These are phyloP conservation scores for Cyclocybe cylindracea DNA, from an alignment of 768 basidiomycete species.

Conservation along the genomic window DNA sequence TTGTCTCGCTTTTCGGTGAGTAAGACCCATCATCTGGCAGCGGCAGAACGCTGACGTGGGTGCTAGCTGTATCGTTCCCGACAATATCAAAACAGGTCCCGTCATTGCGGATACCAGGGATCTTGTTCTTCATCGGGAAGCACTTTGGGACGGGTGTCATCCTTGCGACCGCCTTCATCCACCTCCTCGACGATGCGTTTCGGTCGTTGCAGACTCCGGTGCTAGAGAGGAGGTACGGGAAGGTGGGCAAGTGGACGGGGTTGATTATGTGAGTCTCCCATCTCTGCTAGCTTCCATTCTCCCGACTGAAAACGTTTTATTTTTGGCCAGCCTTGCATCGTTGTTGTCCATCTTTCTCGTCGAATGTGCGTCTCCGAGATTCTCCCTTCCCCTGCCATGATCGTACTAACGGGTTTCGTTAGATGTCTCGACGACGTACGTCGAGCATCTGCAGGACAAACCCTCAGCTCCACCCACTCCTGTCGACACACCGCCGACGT, in stretches of 20 bases:
- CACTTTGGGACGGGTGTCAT: slow-evolving; percentile 90
- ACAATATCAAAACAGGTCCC: slow-evolving; percentile 55
- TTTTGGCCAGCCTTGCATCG: slow-evolving; percentile 30
- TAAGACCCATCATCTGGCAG: slow-evolving; percentile 1
- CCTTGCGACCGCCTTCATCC: slow-evolving; percentile 80
- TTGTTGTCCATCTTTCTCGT: slow-evolving; percentile 73
- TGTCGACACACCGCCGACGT: slow-evolving; percentile 23
- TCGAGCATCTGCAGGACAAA: slow-evolving; percentile 67
- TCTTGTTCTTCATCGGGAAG: slow-evolving; percentile 83
- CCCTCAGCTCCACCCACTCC: slow-evolving; percentile 51
- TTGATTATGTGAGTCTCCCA: slow-evolving; percentile 63
- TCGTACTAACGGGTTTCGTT: slow-evolving; percentile 6
- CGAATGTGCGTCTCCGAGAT: slow-evolving; percentile 61
- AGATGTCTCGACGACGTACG: slow-evolving; percentile 79
- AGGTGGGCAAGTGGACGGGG: slow-evolving; percentile 61
- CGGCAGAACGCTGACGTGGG: slow-evolving; percentile 2
- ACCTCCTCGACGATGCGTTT: slow-evolving; percentile 79
- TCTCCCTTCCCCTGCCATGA: background rate
- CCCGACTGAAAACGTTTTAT: background rate
- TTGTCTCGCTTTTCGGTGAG: slow-evolving; percentile 66
- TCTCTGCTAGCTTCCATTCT: background rate
- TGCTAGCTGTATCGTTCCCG: slow-evolving; percentile 72
- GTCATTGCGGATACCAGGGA: slow-evolving; percentile 60
- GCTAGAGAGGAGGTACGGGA: slow-evolving; percentile 46
- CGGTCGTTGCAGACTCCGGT: slow-evolving; percentile 49